A percentile compares a stretch with the other conserved stretches of the same genome.
Evolutionary conservation across 176 grass and related monocot species (phyloP).

Genomic region (Rhynchospora tenuis): DNA sequence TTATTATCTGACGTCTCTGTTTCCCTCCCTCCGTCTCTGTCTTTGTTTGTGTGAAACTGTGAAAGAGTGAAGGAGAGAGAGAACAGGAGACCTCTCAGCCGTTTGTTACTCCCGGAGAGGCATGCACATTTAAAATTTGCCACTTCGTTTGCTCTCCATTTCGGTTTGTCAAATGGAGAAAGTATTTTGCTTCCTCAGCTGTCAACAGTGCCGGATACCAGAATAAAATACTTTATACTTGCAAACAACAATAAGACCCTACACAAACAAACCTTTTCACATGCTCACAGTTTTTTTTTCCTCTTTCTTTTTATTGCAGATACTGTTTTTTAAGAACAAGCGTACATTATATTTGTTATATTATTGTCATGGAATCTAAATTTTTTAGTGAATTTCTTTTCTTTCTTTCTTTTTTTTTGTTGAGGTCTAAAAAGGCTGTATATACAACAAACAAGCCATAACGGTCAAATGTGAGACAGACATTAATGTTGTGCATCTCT

Average conservation of each 20-base stretch:
- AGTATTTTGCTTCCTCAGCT: neutral
- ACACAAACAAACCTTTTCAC: neutral
- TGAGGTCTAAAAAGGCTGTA: neutral
- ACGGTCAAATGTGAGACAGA: neutral
- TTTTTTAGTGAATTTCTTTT: neutral
- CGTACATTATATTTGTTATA: neutral
- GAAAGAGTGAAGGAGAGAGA: neutral
- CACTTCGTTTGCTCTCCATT: neutral
- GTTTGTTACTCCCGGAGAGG: neutral
- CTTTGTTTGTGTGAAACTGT: neutral
- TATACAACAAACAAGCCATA: neutral
- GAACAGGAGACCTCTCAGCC: neutral
- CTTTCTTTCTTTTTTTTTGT: neutral
- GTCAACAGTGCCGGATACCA: neutral
- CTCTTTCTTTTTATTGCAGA: neutral
- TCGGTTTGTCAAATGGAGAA: neutral
- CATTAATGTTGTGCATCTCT: neutral
- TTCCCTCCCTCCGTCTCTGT: too few relatives aligned
- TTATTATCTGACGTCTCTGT: conserved; percentile 15
- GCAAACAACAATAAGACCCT: neutral
- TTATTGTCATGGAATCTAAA: neutral
- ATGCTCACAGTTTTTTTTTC: neutral
- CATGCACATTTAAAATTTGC: neutral
- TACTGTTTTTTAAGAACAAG: neutral
- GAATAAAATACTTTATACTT: neutral